phyloP scores from a whole-genome alignment of 202 grass and related monocot species.

The Saccharum hybrid region DNA sequence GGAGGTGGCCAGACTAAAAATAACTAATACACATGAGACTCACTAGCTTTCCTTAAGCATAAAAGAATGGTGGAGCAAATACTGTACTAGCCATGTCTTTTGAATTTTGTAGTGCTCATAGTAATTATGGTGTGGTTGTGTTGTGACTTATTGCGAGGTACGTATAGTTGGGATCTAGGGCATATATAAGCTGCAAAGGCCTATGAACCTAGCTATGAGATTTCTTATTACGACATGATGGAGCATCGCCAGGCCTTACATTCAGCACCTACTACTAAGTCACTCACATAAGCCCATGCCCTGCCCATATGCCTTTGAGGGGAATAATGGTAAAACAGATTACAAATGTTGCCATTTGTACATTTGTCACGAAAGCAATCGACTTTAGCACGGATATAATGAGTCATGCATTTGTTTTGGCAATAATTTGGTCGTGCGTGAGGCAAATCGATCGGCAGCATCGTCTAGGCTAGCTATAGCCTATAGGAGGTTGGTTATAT shows the following conservation, averaged over 20 bases:
- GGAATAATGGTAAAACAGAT: background rate
- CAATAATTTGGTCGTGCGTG: background rate
- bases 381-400: too few relatives aligned
- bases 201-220: conserved; percentile 15
- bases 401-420: background rate
- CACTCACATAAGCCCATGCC: background rate
- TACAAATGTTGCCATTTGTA: background rate
- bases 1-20: background rate
- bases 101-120: background rate
- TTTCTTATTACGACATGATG: conserved; percentile 13
- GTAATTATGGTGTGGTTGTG: conserved; percentile 19
- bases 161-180: conserved; percentile 36
- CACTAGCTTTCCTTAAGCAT: background rate
- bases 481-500: too few relatives aligned
- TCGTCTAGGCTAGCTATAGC: background rate
- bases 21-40: background rate
- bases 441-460: background rate
- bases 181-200: background rate
- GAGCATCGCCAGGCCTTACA: background rate
- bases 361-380: too few relatives aligned
- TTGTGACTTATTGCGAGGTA: background rate
- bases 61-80: background rate
- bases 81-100: background rate
- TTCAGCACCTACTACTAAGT: background rate
- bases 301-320: background rate